Evolutionary conservation across 2,329 filamentous ascomycete genomes (phyloP), one percentile per base, ranked within the genome.

Genomic region (Nigrospora osmanthi): DNA sequence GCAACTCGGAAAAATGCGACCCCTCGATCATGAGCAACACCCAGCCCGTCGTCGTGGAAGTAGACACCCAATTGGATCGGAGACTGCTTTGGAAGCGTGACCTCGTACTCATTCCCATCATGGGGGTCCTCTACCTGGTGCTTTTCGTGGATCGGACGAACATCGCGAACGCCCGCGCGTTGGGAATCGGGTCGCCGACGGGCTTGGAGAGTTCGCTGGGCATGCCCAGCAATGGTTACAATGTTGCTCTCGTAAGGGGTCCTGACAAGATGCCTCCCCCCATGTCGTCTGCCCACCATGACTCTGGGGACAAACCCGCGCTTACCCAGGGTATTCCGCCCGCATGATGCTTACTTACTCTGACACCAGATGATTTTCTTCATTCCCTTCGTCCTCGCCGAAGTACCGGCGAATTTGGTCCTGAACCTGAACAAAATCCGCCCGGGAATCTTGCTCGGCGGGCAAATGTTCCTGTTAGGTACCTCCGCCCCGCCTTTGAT

Each of bases 391-490:
- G 63, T 71, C 9, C 49, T 71, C 11, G 62, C 62, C 28, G 69
- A 73, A 49, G 58, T 74, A 4, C 71, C 71, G 6, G 67, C 65
- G 51, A 74, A 74, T 51, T 47, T 73, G 14, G 47, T 75, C 9
- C 55, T 74, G 47, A 69, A 66, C 35, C 47, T 52, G 43, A 55
- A 54, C 46, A 65, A 59, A 42, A 53, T 72, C 13, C 56, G 59
- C 9, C 70, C 69, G 1, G 65, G 65, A 2, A 40, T 55, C 16
- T 60, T 57, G 35, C 54, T 72, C 4, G 65, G 66, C 43, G 57
- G 56, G n/a, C 65, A 69, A 36, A 68, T 70, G 58, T 58, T 65
- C 28, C 53, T 57, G 17, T 64, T 69, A 60, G 67, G 66, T 65
- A 49, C 42, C 55, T 52, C n/a, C n/a, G n/a, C 37, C 11, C 19